Conservation (phyloP, 768 basidiomycete genomes). For the Phaeotremella skinneri region DNA sequence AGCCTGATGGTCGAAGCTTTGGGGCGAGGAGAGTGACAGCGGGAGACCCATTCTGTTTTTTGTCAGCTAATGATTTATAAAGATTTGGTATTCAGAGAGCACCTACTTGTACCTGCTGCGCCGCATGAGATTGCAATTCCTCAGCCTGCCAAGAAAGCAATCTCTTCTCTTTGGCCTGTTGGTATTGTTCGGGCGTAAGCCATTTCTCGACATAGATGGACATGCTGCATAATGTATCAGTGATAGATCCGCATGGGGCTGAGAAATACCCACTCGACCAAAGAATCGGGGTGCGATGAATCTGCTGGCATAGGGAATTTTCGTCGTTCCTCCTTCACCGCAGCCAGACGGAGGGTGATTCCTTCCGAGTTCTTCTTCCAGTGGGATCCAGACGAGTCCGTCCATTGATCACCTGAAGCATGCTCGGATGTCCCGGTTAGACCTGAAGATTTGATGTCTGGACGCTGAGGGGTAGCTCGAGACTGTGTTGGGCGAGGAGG, state of each 20-base stretch:
- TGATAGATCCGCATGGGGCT: background rate
- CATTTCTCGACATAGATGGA: constrained; percentile 2
- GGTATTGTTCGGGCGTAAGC: background rate
- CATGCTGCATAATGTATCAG: background rate
- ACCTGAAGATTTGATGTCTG: background rate
- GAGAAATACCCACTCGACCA: background rate
- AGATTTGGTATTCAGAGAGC: background rate
- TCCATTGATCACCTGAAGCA: background rate
- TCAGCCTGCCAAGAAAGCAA: background rate
- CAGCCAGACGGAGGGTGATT: background rate
- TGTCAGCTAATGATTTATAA: background rate
- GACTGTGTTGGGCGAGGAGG: background rate
- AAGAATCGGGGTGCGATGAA: background rate
- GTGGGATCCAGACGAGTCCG: background rate
- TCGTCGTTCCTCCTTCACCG: background rate
- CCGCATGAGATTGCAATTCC: background rate
- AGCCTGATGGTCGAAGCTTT: background rate
- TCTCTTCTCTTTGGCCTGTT: background rate
- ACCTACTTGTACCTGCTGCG: background rate
- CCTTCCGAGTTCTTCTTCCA: background rate
- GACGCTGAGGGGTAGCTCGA: background rate
- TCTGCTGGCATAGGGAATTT: background rate
- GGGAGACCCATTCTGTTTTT: background rate
- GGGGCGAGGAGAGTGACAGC: background rate
- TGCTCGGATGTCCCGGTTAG: background rate